Base-by-base conservation (phyloP, 106 monocot species). In the Acorus calamus region DNA sequence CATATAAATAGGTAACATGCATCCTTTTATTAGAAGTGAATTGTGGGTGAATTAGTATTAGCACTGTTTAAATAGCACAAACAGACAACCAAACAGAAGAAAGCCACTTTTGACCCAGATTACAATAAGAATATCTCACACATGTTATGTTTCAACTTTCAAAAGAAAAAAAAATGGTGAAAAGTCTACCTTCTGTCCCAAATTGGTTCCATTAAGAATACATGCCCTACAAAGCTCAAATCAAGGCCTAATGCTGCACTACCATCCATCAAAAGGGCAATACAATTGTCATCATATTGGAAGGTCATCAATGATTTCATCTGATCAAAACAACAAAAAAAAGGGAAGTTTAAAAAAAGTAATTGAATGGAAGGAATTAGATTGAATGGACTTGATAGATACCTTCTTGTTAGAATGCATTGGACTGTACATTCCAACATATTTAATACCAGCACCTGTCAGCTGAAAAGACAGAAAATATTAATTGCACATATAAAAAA, bases 121-220 rank as follows among this genome's bases (percentile, higher is more conserved):
- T 28, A 1, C 28, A 28, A 28, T 28, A 28, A 28, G 28, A 28
- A 28, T 28, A 28, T 28, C 28, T 28, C 28, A 28, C 28, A 28
- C 28, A 28, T 28, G 28, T 28, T 28, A 28, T 28, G 28, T 28
- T 28, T 28, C 28, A 28, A 28, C 28, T 28, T 28, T 66, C 10
- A 14, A 67, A 8, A 8, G 47, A 57, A 57, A 44, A 3, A 49
- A 57, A 41, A 55, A 11, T 58, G 28, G 28, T 28, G 28, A 28
- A 28, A 28, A 28, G 28, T 28, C 28, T 77, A 88, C 96, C 90
- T 96, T 76, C 87, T 87, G 67, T 96, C 96, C 96, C 96, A 96
- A 60, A 96, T 96, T 53, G 96, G 96, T 71, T 96, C 96, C 96
- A 96, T 96, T 67, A 96, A 74, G 66, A 96, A 96, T n/a, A 96